Evolutionary conservation across 352 stramenopile genomes (phyloP).

Genomic region (Phytophthora macrochlamydospora): DNA sequence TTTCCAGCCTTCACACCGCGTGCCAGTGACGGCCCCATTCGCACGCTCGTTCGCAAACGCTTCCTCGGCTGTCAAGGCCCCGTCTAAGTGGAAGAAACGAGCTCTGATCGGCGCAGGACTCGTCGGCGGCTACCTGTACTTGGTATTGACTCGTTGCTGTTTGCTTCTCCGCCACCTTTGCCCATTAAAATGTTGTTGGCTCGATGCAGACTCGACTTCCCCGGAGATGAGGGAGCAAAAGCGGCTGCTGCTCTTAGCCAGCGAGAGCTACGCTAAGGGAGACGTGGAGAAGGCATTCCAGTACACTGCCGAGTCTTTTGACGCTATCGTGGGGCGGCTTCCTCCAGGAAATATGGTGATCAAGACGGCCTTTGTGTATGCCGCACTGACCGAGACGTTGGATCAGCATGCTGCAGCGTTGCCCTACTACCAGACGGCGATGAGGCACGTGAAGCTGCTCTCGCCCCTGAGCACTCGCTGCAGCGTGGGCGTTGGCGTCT

Average conservation of each 20-base stretch:
- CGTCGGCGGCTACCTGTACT: neutral
- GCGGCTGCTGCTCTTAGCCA: slow-evolving; percentile 2
- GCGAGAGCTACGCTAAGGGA: slow-evolving; percentile 2
- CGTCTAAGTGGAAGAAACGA: slow-evolving; percentile 11
- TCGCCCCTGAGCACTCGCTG: slow-evolving; percentile 2
- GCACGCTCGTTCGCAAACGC: neutral
- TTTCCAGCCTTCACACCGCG: no score
- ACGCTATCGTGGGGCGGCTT: neutral
- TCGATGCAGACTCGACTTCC: neutral
- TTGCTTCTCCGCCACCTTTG: neutral
- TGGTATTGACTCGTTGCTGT: slow-evolving; percentile 1
- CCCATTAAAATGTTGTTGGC: neutral
- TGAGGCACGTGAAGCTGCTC: slow-evolving; percentile 15
- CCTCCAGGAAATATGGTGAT: neutral
- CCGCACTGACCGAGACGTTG: neutral
- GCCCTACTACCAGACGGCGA: slow-evolving; percentile 13
- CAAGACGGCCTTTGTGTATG: neutral
- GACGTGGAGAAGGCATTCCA: slow-evolving; percentile 8
- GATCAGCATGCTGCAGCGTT: slow-evolving; percentile 9
- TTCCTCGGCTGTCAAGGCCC: neutral
- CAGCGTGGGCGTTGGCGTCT: slow-evolving; percentile 2
- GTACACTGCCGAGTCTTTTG: slow-evolving; percentile 9
- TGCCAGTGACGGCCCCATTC: neutral
- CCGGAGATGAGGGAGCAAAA: neutral
- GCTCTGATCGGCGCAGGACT: neutral